These are phyloP conservation scores for Kodamaea leandrae DNA, from an alignment of 805 yeast species.

Conservation along the genomic window DNA sequence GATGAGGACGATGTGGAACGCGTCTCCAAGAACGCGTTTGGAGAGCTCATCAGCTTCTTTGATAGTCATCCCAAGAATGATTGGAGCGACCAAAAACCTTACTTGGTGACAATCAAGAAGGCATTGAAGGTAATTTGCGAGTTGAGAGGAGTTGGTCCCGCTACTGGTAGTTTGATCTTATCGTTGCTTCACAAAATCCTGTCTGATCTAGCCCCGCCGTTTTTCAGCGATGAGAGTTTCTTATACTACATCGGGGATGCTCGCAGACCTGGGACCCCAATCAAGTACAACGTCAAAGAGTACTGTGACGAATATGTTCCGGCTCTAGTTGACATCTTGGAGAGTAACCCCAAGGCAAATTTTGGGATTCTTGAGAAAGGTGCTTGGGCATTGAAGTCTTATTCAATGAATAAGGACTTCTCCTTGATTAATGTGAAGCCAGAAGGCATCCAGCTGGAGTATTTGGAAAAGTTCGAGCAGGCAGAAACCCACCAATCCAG, in stretches of 20 bases:
- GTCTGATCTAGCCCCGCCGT: constrained; percentile 36
- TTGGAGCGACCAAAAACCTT: constrained; percentile 14
- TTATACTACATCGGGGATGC: constrained; percentile 30
- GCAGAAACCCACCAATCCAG: no score
- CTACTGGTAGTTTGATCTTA: constrained; percentile 45
- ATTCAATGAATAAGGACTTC: constrained; percentile 23
- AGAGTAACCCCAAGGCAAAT: constrained; percentile 4
- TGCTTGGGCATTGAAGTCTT: constrained; percentile 38
- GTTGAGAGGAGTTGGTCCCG: constrained; percentile 50
- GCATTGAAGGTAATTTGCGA: constrained; percentile 32
- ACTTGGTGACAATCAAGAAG: constrained; percentile 19
- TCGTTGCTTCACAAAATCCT: constrained; percentile 29
- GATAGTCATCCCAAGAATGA: neutral
- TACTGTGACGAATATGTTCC: constrained; percentile 36
- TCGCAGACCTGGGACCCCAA: constrained; percentile 23
- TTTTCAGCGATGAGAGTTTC: constrained; percentile 50
- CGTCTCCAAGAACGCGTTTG: constrained; percentile 28
- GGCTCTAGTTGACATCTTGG: constrained; percentile 17
- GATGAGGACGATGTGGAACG: constrained; percentile 25
- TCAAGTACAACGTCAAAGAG: constrained; percentile 44
- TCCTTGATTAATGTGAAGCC: constrained; percentile 24
- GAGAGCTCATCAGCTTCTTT: constrained; percentile 11
- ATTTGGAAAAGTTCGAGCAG: neutral
- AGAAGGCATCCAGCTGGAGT: constrained; percentile 18
- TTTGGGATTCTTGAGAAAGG: constrained; percentile 29